A percentile compares a stretch with the other conserved stretches of the same genome.
phyloP scores from a whole-genome alignment of 2,329 filamentous ascomycete genomes.

The Stachybotrys echinatus region DNA sequence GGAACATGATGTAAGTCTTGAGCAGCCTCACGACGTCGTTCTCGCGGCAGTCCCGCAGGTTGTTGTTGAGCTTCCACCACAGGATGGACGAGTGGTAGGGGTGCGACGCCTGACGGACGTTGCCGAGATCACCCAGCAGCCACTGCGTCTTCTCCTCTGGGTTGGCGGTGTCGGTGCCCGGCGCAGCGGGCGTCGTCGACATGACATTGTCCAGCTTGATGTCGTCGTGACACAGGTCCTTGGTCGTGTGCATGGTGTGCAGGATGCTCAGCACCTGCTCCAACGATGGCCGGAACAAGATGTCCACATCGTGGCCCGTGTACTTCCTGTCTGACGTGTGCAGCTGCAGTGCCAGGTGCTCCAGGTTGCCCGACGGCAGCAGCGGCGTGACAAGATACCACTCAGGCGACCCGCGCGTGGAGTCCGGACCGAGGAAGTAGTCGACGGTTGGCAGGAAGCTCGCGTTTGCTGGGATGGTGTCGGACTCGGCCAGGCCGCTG shows the following conservation, averaged over 20 bases:
- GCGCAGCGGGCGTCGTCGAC: conserved; percentile 7
- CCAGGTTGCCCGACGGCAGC: conserved; percentile 17
- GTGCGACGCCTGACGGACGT: conserved; percentile 21
- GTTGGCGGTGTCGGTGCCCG: background rate
- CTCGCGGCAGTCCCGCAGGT: conserved; percentile 22
- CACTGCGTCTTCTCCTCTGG: conserved; percentile 14
- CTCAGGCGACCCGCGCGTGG: background rate
- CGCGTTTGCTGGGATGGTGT: conserved; percentile 3
- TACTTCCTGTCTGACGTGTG: conserved; percentile 6
- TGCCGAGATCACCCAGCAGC: conserved; percentile 25
- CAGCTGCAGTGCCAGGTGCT: conserved; percentile 16
- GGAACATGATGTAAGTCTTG: conserved; percentile 22
- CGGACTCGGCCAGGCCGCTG: conserved; percentile 12
- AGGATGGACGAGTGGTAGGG: conserved; percentile 22
- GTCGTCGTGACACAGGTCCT: conserved; percentile 25
- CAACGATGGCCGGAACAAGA: conserved; percentile 20
- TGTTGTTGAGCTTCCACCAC: conserved; percentile 20
- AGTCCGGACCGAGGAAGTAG: conserved; percentile 19
- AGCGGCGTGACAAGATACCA: conserved; percentile 25
- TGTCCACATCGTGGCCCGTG: conserved; percentile 20
- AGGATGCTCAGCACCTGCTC: conserved; percentile 19
- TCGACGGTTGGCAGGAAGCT: conserved; percentile 22
- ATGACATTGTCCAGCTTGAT: conserved; percentile 27
- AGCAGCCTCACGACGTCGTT: conserved; percentile 25
- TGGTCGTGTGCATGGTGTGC: conserved; percentile 15